These are phyloP conservation scores for Fusarium sp. DNA, from an alignment of 2,329 filamentous ascomycete species.

Conservation along the genomic window DNA sequence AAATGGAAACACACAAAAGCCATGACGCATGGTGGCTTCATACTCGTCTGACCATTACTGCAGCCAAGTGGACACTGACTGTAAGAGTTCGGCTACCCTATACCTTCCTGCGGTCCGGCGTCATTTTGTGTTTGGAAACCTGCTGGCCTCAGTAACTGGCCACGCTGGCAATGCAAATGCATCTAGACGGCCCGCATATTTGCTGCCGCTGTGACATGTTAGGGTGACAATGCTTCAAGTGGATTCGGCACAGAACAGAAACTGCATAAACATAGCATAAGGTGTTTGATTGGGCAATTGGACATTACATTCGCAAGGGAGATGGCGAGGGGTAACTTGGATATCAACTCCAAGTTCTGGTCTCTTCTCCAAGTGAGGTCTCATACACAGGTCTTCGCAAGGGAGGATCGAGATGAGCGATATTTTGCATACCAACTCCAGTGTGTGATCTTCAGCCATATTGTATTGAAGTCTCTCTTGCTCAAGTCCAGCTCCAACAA, in stretches of 20 bases:
- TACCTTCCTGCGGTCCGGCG: conserved; percentile 27
- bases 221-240: conserved; percentile 40
- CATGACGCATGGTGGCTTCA: conserved; percentile 47
- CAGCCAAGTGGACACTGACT: conserved; percentile 39
- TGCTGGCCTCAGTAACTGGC: conserved; percentile 45
- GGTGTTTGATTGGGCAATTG: conserved; percentile 44
- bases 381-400: conserved; percentile 30
- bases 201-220: conserved; percentile 22
- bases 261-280: conserved; percentile 16
- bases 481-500: conserved; percentile 27
- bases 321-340: conserved; percentile 28
- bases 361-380: conserved; percentile 23
- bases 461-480: conserved; percentile 18
- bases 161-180: conserved; percentile 47
- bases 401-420: conserved; percentile 41
- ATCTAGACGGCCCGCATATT: conserved; percentile 36
- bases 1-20: conserved; percentile 32
- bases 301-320: conserved; percentile 28
- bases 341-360: conserved; percentile 24
- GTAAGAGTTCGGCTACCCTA: conserved; percentile 46
- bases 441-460: conserved; percentile 7
- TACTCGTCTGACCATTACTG: conserved; percentile 37
- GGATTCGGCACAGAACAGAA: conserved; percentile 18
- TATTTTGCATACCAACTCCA: conserved; percentile 29
- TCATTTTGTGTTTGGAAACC: conserved; percentile 23